A percentile compares a stretch with the other conserved stretches of the same genome.
phyloP scores from a whole-genome alignment of 176 grass and related monocot species.

The Bonia amplexicaulis region DNA sequence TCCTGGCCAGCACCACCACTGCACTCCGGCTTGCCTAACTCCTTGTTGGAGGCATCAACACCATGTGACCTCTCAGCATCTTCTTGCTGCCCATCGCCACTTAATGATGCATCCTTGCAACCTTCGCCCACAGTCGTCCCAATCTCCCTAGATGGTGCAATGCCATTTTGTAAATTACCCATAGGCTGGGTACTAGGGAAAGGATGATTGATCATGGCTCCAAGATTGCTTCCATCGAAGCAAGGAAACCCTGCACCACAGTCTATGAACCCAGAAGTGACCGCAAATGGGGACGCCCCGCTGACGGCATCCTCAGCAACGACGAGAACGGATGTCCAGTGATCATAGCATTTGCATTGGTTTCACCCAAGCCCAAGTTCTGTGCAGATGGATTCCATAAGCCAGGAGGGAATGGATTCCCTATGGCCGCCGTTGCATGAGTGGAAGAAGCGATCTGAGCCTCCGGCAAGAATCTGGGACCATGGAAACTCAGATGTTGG shows the following conservation, averaged over 20 bases:
- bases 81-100: constrained; percentile 12
- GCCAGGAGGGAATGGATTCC: constrained; percentile 30
- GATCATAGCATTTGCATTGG: neutral
- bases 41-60: constrained; percentile 8
- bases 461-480: constrained; percentile 17
- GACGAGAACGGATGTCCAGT: constrained; percentile 18
- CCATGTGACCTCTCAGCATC: neutral
- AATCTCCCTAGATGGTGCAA: constrained; percentile 14
- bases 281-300: constrained; percentile 16
- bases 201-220: constrained; percentile 30
- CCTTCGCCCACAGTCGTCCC: constrained; percentile 5
- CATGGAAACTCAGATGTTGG: constrained; percentile 30
- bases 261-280: constrained; percentile 47
- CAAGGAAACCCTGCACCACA: constrained; percentile 35
- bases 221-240: constrained; percentile 33
- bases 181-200: constrained; percentile 16
- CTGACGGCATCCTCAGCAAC: constrained; percentile 2
- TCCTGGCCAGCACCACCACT: constrained; percentile 32
- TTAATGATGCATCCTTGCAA: neutral
- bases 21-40: constrained; percentile 27
- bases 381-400: constrained; percentile 34
- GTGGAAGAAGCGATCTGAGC: neutral
- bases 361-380: constrained; percentile 21
- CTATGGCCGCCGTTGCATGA: constrained; percentile 16
- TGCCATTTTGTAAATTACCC: constrained; percentile 9